Evolutionary conservation across 148 eudicot species (phyloP).

Genomic region (Diospyros lotus): DNA sequence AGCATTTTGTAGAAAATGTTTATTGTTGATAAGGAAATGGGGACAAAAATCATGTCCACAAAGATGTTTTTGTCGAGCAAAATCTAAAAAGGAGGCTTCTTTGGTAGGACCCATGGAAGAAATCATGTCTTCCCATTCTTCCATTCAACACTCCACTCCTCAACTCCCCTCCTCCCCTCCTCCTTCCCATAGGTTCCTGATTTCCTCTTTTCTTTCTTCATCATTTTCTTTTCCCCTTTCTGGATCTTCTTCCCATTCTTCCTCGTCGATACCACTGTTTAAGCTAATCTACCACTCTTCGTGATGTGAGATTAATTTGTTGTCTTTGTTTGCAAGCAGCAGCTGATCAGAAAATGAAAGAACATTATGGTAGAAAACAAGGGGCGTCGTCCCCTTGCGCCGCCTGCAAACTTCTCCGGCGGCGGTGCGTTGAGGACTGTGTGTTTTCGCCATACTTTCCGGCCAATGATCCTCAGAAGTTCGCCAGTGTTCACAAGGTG

Average conservation of each 20-base stretch:
- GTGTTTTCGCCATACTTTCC: conserved; percentile 84
- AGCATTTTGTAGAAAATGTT: not conserved
- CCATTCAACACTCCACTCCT: conserved; percentile 16
- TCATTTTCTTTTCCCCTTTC: conserved; percentile 7
- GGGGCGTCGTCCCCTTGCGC: conserved; percentile 81
- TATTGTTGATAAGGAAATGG: not conserved
- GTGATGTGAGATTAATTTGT: not conserved
- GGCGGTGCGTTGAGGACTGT: conserved; percentile 77
- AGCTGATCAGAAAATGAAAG: conserved; percentile 39
- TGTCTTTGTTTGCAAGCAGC: not conserved
- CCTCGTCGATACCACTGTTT: not conserved
- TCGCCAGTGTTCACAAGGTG: conserved; percentile 81
- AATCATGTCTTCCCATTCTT: conserved; percentile 17
- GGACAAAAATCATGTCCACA: conserved; percentile 11
- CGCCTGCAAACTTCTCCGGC: conserved; percentile 69
- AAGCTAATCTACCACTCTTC: not conserved
- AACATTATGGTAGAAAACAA: conserved; percentile 52
- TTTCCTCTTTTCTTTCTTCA: conserved; percentile 2
- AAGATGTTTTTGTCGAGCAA: conserved; percentile 11
- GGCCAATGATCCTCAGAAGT: conserved; percentile 83
- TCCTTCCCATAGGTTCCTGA: not conserved
- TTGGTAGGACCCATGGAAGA: conserved; percentile 30
- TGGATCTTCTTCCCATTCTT: not conserved
- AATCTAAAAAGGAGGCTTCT: conserved; percentile 19
- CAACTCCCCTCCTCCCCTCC: conserved; percentile 10